Percentiles rank a stretch among this genome's conserved stretches.
Conservation (phyloP, 306 rosid species). For the Trifolium dubium region DNA sequence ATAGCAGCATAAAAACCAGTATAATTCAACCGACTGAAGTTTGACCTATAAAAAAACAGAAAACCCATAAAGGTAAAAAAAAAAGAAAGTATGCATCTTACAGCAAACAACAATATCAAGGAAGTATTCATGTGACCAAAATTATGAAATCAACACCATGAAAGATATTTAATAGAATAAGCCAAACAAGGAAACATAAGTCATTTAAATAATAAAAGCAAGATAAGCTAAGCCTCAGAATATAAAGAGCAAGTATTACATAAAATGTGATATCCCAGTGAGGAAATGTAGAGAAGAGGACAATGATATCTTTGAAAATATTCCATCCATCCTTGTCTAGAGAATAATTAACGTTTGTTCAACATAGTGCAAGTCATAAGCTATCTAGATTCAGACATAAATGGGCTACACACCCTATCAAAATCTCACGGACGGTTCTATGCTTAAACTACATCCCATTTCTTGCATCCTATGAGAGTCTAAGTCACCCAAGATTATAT, state of each 20-base stretch:
- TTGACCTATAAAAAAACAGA: constrained; percentile 64
- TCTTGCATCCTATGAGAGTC: constrained; percentile 9
- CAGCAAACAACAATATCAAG: constrained; percentile 28
- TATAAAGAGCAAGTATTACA: neutral
- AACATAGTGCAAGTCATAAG: constrained; percentile 17
- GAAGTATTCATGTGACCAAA: constrained; percentile 19
- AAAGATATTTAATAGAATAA: constrained; percentile 1
- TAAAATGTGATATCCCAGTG: neutral
- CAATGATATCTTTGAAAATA: neutral
- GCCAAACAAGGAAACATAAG: constrained; percentile 18
- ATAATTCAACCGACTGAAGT: constrained; percentile 84
- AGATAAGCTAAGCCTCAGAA: neutral
- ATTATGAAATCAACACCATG: constrained; percentile 22
- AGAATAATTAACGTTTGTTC: constrained; percentile 6
- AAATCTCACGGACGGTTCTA: constrained; percentile 6
- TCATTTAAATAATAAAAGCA: neutral
- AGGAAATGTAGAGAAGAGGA: neutral
- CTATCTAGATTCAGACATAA: constrained; percentile 22
- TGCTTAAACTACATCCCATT: constrained; percentile 23
- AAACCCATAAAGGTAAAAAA: constrained; percentile 29
- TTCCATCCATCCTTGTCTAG: constrained; percentile 20
- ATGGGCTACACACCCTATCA: constrained; percentile 18
- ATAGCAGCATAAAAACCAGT: constrained; percentile 91
- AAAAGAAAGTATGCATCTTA: constrained; percentile 24
- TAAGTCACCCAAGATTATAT: constrained; percentile 17